Percentiles rank a stretch among this genome's conserved stretches.
These are phyloP conservation scores for Saprolegnia parasitica DNA, from an alignment of 352 stramenopile species.

Conservation along the genomic window DNA sequence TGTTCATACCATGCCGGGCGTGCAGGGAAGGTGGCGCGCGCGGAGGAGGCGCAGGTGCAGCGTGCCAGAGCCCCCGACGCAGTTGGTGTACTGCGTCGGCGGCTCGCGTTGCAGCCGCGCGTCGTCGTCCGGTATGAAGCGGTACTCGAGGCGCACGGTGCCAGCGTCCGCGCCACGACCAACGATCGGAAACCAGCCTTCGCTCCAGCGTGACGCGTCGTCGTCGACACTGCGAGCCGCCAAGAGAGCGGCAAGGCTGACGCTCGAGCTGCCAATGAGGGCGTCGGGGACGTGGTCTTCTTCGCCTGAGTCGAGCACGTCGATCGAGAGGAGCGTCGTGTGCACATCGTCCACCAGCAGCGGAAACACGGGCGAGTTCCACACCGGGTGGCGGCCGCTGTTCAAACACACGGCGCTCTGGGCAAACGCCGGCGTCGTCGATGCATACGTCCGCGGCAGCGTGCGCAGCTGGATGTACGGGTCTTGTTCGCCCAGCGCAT, in stretches of 20 bases:
- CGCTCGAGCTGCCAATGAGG: constrained; percentile 37
- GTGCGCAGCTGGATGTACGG: constrained; percentile 35
- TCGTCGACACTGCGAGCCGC: constrained; percentile 13
- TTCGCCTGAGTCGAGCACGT: constrained; percentile 51
- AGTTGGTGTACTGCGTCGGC: constrained; percentile 27
- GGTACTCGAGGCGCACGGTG: constrained; percentile 49
- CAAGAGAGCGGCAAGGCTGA: constrained; percentile 38
- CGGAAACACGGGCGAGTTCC: constrained; percentile 44
- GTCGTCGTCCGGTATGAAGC: constrained; percentile 37
- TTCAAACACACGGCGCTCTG: constrained; percentile 47
- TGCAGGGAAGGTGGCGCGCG: constrained; percentile 34
- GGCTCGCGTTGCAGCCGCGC: neutral
- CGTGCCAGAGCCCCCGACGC: constrained; percentile 29
- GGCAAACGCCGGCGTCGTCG: constrained; percentile 32
- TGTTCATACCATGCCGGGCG: constrained; percentile 33
- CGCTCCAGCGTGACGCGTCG: constrained; percentile 38
- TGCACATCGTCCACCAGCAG: constrained; percentile 33
- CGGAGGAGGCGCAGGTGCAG: constrained; percentile 39
- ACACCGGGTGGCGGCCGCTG: constrained; percentile 44
- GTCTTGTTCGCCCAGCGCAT: constrained; percentile 49
- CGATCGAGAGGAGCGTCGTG: constrained; percentile 41
- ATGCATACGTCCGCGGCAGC: constrained; percentile 21
- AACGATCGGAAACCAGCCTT: constrained; percentile 48
- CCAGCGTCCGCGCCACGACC: constrained; percentile 29
- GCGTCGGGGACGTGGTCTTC: constrained; percentile 49